Percentiles rank a stretch among this genome's conserved stretches.
phyloP scores from a whole-genome alignment of 2,329 filamentous ascomycete species.

The Aspergillus sp. region DNA sequence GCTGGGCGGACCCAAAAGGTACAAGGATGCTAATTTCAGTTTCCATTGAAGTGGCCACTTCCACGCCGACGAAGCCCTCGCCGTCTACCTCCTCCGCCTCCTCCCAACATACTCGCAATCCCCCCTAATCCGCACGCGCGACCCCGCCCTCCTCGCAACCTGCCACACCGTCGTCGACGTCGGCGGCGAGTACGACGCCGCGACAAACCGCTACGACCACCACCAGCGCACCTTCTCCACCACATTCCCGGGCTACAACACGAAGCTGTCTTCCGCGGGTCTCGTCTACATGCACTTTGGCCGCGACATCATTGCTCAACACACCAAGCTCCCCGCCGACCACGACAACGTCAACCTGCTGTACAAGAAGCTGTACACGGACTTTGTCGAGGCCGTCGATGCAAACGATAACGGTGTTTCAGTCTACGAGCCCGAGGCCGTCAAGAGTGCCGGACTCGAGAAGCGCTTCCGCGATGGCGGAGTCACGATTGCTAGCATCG shows the following conservation, averaged over 20 bases:
- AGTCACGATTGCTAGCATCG: constrained; percentile 82
- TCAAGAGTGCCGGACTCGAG: constrained; percentile 72
- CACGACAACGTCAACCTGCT: constrained; percentile 72
- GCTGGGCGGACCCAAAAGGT: not conserved
- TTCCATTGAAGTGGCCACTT: constrained; percentile 74
- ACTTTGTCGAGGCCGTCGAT: constrained; percentile 94
- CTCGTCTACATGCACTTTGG: constrained; percentile 97
- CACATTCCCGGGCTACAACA: constrained; percentile 80
- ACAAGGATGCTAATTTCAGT: constrained; percentile 16
- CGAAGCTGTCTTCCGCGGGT: constrained; percentile 91
- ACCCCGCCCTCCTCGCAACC: constrained; percentile 73
- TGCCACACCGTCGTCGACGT: constrained; percentile 98
- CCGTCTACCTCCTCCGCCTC: constrained; percentile 91
- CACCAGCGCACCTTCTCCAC: constrained; percentile 91
- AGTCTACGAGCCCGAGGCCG: constrained; percentile 72
- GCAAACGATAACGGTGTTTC: constrained; percentile 97
- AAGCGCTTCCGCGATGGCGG: constrained; percentile 84
- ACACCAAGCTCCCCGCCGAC: constrained; percentile 64
- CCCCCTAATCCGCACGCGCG: constrained; percentile 81
- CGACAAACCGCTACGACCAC: constrained; percentile 84
- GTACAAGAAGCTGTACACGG: constrained; percentile 87
- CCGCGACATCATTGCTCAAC: constrained; percentile 74
- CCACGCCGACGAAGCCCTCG: constrained; percentile 96
- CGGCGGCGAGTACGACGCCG: constrained; percentile 87
- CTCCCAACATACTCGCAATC: constrained; percentile 79